These are phyloP conservation scores for Pulveroboletus sp. DNA, from an alignment of 768 basidiomycete species.

Conservation along the genomic window DNA sequence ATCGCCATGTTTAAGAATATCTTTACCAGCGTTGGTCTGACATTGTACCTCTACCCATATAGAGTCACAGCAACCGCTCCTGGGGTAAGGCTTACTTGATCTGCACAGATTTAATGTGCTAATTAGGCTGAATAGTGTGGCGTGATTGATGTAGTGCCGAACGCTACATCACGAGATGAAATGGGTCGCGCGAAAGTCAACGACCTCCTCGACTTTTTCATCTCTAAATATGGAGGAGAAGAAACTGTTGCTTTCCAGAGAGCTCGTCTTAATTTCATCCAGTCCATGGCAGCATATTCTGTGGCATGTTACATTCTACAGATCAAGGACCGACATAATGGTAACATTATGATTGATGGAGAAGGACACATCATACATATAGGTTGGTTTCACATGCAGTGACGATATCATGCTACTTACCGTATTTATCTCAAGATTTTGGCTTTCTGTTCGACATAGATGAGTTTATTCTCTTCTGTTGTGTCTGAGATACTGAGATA, in stretches of 20 bases:
- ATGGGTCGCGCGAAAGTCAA: conserved; percentile 99
- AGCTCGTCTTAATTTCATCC: conserved; percentile 94
- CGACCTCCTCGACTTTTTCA: conserved; percentile 91
- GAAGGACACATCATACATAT: conserved; percentile 97
- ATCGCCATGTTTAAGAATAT: conserved; percentile 99
- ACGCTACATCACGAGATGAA: conserved; percentile 96
- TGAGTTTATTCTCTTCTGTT: conserved; percentile 48
- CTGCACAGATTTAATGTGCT: neutral
- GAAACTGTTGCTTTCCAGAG: conserved; percentile 89
- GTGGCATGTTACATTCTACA: conserved; percentile 97
- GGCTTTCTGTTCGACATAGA: conserved; percentile 98
- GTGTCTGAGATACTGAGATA: conserved; percentile 26
- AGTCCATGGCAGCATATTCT: conserved; percentile 99
- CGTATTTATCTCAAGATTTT: conserved; percentile 58
- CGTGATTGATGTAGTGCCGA: conserved; percentile 97
- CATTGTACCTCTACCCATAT: conserved; percentile 92
- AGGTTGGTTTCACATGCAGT: conserved; percentile 49
- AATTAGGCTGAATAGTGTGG: conserved; percentile 70
- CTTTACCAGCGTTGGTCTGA: conserved; percentile 84
- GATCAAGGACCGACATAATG: conserved; percentile 98
- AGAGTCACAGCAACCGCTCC: conserved; percentile 96
- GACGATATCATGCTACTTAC: conserved; percentile 6
- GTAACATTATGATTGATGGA: conserved; percentile 99
- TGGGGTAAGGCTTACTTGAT: conserved; percentile 58
- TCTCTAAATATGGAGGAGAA: conserved; percentile 87